phyloP scores from a whole-genome alignment of 257 asterid genomes.

The Gentiana straminea region DNA sequence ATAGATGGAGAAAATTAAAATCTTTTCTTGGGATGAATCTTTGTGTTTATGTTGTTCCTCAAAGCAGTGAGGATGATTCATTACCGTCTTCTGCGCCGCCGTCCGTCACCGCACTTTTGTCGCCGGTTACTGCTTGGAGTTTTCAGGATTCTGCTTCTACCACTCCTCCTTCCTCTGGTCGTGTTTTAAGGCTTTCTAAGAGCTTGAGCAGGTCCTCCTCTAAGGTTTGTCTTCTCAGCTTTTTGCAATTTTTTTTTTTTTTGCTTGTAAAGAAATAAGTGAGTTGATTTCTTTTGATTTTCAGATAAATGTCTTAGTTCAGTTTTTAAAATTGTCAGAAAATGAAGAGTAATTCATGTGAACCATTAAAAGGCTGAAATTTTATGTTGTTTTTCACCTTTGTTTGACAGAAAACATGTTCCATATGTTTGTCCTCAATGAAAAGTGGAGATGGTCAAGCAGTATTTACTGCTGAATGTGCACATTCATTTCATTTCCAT shows the following conservation, averaged over 20 bases:
- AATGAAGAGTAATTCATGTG: neutral
- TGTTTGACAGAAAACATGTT: constrained; percentile 12
- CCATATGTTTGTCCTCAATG: too few species aligned
- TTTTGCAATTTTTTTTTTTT: neutral
- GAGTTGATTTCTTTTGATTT: too few species aligned
- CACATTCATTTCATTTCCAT: too few species aligned
- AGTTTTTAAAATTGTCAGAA: too few species aligned
- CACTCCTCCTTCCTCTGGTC: constrained; percentile 31
- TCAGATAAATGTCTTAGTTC: too few species aligned
- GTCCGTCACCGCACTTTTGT: constrained; percentile 53
- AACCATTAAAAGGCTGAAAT: too few species aligned
- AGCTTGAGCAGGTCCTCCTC: constrained; percentile 89
- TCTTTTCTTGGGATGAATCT: constrained; percentile 78
- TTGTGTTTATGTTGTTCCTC: constrained; percentile 49
- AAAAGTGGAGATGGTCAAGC: too few species aligned
- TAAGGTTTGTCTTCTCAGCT: constrained; percentile 38
- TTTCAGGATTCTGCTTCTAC: constrained; percentile 4
- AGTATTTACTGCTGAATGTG: too few species aligned
- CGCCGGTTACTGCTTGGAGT: constrained; percentile 54
- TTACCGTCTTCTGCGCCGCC: constrained; percentile 42
- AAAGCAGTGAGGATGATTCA: constrained; percentile 22
- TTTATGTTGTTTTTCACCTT: constrained; percentile 11
- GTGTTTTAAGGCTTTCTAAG: constrained; percentile 49
- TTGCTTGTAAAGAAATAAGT: neutral
- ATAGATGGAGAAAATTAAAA: constrained; percentile 87